phyloP scores from a whole-genome alignment of 305 asterid genomes.

The Rubia peregrina region DNA sequence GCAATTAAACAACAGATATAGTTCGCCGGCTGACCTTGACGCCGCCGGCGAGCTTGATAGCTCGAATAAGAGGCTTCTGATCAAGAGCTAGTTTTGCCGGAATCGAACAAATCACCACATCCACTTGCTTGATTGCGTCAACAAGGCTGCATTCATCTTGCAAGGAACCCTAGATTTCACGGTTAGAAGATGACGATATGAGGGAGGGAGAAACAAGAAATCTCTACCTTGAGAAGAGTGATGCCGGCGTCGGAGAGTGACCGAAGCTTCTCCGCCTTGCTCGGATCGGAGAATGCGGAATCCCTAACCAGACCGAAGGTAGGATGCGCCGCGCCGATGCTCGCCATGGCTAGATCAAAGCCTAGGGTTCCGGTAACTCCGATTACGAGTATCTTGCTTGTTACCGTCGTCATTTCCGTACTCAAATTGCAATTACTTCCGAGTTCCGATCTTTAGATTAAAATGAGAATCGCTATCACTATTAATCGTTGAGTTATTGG shows the following conservation, averaged over 20 bases:
- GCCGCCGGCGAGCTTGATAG: conserved; percentile 65
- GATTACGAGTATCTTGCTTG: conserved; percentile 60
- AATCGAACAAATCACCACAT: conserved; percentile 74
- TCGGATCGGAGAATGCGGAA: conserved; percentile 59
- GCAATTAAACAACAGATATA: not conserved
- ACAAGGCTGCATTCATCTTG: conserved; percentile 53
- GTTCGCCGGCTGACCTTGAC: conserved; percentile 44
- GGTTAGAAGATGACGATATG: not conserved
- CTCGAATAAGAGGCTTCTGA: conserved; percentile 66
- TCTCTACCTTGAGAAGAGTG: conserved; percentile 37
- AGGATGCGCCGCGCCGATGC: conserved; percentile 56
- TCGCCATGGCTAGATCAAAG: conserved; percentile 68
- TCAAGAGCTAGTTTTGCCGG: conserved; percentile 53
- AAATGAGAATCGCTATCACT: too few species aligned
- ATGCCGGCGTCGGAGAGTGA: conserved; percentile 48
- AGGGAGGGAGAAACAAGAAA: not conserved
- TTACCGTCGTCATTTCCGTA: not conserved
- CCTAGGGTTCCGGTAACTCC: conserved; percentile 85
- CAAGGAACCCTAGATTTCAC: conserved; percentile 58
- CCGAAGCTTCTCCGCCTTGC: conserved; percentile 44
- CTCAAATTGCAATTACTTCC: not conserved
- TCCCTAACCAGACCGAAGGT: conserved; percentile 76
- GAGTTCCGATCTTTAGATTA: too few species aligned
- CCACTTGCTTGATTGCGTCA: conserved; percentile 61
- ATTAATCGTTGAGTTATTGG: too few species aligned